phyloP scores from a whole-genome alignment of 1,284 basidiomycete genomes.

The Polyporus tsugae region DNA sequence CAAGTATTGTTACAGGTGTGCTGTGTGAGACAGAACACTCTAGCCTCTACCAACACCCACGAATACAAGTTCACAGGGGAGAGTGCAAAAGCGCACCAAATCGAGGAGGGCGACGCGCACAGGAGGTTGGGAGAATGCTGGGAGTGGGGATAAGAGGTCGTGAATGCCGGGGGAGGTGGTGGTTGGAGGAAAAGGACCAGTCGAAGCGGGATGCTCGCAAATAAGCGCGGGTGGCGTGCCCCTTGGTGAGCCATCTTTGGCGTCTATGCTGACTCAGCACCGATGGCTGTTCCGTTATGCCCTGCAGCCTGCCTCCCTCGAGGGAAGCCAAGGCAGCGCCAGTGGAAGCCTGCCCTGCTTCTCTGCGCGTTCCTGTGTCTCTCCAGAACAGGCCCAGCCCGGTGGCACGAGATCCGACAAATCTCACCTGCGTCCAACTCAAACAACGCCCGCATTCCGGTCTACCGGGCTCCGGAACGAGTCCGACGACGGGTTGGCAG shows the following conservation, averaged over 20 bases:
- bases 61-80: constrained; percentile 26
- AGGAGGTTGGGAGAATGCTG: constrained; percentile 16
- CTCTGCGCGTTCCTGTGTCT: constrained; percentile 7
- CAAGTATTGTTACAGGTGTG: constrained; percentile 44
- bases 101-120: constrained; percentile 15
- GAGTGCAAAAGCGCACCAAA: constrained; percentile 10
- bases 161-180: constrained; percentile 15
- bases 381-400: background rate
- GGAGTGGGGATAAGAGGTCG: constrained; percentile 7
- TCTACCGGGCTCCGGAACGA: background rate
- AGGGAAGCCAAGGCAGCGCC: background rate
- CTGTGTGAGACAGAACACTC: constrained; percentile 26
- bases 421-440: constrained; percentile 13
- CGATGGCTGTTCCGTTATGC: constrained; percentile 16
- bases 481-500: background rate
- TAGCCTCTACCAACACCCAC: constrained; percentile 36
- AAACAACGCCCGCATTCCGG: constrained; percentile 1
- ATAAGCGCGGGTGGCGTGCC: constrained; percentile 24
- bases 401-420: constrained; percentile 12
- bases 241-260: constrained; percentile 31
- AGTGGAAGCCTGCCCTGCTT: constrained; percentile 8
- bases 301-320: constrained; percentile 1
- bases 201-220: constrained; percentile 19
- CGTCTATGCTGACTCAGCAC: constrained; percentile 40
- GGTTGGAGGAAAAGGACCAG: constrained; percentile 26